phyloP scores from a whole-genome alignment of 805 yeast genomes.

The Ogataea wickerhamii region DNA sequence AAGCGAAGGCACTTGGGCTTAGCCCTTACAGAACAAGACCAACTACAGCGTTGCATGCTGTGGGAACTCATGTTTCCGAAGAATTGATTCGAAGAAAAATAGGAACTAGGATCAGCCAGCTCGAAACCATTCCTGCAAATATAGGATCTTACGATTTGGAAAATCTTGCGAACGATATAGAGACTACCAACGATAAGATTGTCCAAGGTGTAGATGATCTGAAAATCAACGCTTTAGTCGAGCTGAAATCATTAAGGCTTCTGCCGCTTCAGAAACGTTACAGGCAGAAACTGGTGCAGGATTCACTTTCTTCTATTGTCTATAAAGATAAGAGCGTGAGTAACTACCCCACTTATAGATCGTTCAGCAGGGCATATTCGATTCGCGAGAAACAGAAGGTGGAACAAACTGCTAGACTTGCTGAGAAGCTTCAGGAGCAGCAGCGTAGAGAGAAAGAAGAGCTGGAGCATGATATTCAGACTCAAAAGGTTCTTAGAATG shows the following conservation, averaged over 20 bases:
- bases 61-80: constrained; percentile 53
- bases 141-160: constrained; percentile 54
- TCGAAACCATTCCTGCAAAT: constrained; percentile 67
- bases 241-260: constrained; percentile 62
- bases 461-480: constrained; percentile 48
- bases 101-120: constrained; percentile 52
- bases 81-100: constrained; percentile 50
- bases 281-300: constrained; percentile 54
- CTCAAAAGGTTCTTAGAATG: constrained; percentile 42
- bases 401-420: constrained; percentile 70
- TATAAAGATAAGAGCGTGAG: constrained; percentile 48
- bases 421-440: constrained; percentile 72
- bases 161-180: constrained; percentile 30
- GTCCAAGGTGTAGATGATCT: constrained; percentile 49
- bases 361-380: constrained; percentile 67
- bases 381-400: constrained; percentile 67
- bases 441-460: constrained; percentile 58
- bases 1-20: constrained; percentile 42
- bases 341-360: constrained; percentile 52
- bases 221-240: constrained; percentile 65
- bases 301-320: constrained; percentile 40
- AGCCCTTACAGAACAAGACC: constrained; percentile 25
- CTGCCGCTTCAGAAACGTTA: constrained; percentile 67
- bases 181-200: constrained; percentile 40
- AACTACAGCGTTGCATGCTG: constrained; percentile 37